These are phyloP conservation scores for Emergomyces pasteurianus DNA, from an alignment of 2,329 filamentous ascomycete species.

Conservation along the genomic window DNA sequence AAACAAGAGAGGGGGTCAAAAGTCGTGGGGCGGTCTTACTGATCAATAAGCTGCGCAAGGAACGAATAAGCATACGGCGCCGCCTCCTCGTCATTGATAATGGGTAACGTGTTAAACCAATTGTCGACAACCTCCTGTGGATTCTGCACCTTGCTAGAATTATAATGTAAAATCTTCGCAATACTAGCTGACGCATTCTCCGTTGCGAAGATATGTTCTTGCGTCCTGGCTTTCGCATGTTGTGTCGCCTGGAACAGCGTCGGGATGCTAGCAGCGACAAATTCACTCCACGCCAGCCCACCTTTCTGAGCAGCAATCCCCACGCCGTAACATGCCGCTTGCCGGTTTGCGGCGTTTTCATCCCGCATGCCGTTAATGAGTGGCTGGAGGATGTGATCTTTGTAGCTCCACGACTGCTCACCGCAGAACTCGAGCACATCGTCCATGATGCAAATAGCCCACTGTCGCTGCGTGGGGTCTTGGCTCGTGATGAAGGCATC, in stretches of 20 bases:
- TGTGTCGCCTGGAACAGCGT: conserved; percentile 76
- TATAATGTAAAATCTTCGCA: conserved; percentile 92
- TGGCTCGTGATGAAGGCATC: conserved; percentile 66
- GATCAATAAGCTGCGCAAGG: conserved; percentile 78
- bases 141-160: conserved; percentile 62
- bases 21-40: conserved; percentile 49
- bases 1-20: neutral
- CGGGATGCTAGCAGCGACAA: conserved; percentile 67
- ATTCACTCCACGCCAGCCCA: conserved; percentile 75
- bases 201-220: conserved; percentile 93
- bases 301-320: conserved; percentile 92
- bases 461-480: conserved; percentile 88
- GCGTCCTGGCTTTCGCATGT: conserved; percentile 67
- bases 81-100: conserved; percentile 92
- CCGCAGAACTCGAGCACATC: conserved; percentile 97
- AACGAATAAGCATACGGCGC: conserved; percentile 94
- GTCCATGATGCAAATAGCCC: conserved; percentile 98
- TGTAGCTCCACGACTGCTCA: conserved; percentile 73
- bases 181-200: conserved; percentile 96
- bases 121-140: conserved; percentile 63
- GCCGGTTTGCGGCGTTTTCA: conserved; percentile 75
- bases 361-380: conserved; percentile 79
- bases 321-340: conserved; percentile 91
- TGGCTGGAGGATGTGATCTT: conserved; percentile 73
- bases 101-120: conserved; percentile 84